Evolutionary conservation across 768 basidiomycete species (phyloP).

Genomic region (Dentipellis sp.): DNA sequence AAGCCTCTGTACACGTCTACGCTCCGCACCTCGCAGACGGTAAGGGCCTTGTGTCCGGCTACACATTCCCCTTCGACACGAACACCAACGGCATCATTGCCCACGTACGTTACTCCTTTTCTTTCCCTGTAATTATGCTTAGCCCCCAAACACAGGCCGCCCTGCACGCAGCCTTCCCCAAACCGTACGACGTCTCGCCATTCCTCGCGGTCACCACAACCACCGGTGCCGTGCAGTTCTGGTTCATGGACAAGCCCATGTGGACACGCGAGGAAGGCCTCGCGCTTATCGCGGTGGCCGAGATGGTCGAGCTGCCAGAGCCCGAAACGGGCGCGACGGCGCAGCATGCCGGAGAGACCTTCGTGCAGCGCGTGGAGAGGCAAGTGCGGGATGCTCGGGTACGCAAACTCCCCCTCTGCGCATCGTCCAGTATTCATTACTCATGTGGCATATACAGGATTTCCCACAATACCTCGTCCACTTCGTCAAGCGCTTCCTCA

Average conservation of each 20-base stretch:
- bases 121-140: background rate
- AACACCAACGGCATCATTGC: conserved; percentile 54
- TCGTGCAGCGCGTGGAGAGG: conserved; percentile 39
- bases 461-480: conserved; percentile 60
- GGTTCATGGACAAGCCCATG: conserved; percentile 47
- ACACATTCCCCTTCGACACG: conserved; percentile 59
- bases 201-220: conserved; percentile 54
- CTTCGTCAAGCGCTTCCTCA: conserved; percentile 65
- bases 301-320: conserved; percentile 76
- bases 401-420: background rate
- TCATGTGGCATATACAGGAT: conserved; percentile 30
- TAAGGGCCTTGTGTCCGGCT: conserved; percentile 38
- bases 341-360: conserved; percentile 30
- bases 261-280: conserved; percentile 84
- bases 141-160: conserved; percentile 31
- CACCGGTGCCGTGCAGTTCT: conserved; percentile 71
- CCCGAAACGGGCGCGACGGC: conserved; percentile 25
- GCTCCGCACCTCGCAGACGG: conserved; percentile 37
- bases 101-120: conserved; percentile 37
- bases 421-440: background rate
- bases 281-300: conserved; percentile 49
- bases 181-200: conserved; percentile 26
- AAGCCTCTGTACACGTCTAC: conserved; percentile 45
- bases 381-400: conserved; percentile 59
- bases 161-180: conserved; percentile 38